A percentile compares a stretch with the other conserved stretches of the same genome.
These are phyloP conservation scores for Endocalyx cinctus DNA, from an alignment of 2,329 filamentous ascomycete genomes.

Conservation along the genomic window DNA sequence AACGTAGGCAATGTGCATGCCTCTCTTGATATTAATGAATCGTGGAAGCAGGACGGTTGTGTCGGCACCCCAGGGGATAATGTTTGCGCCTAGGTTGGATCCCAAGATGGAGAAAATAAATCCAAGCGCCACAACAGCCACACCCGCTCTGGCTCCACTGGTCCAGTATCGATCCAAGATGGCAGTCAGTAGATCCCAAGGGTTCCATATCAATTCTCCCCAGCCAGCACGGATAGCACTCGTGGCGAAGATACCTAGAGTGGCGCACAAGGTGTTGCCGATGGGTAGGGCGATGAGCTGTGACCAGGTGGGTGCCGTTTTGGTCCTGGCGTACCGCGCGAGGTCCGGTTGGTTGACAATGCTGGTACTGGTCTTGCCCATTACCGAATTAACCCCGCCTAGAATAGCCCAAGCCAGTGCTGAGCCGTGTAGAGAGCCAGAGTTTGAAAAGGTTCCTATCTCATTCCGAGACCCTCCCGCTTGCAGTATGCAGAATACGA, in stretches of 20 bases:
- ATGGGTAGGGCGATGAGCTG: slow-evolving; percentile 4
- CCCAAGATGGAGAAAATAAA: slow-evolving; percentile 3
- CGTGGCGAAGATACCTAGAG: slow-evolving; percentile 5
- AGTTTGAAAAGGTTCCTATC: neutral
- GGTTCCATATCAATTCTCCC: slow-evolving; percentile 4
- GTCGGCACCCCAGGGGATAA: slow-evolving; percentile 9
- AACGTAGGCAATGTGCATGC: slow-evolving; percentile 7
- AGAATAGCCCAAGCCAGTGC: slow-evolving; percentile 5
- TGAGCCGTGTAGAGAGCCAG: neutral
- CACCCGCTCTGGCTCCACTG: slow-evolving; percentile 2
- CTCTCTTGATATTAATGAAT: slow-evolving; percentile 7
- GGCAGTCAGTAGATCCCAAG: slow-evolving; percentile 1
- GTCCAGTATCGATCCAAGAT: slow-evolving; percentile 1
- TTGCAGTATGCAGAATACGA: slow-evolving; percentile 6
- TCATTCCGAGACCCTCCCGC: neutral
- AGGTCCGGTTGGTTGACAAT: slow-evolving; percentile 4
- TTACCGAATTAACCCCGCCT: slow-evolving; percentile 1
- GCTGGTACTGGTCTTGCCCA: slow-evolving; percentile 4
- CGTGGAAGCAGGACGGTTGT: slow-evolving; percentile 5
- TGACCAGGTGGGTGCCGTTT: slow-evolving; percentile 2
- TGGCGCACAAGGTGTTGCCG: slow-evolving; percentile 7
- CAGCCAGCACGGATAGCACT: slow-evolving; percentile 1
- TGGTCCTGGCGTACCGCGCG: slow-evolving; percentile 2
- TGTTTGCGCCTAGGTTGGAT: slow-evolving; percentile 3
- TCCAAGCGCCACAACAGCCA: slow-evolving; percentile 2